Base-by-base conservation (phyloP, 345 rosid genomes). In the Gossypioides kirkii region DNA sequence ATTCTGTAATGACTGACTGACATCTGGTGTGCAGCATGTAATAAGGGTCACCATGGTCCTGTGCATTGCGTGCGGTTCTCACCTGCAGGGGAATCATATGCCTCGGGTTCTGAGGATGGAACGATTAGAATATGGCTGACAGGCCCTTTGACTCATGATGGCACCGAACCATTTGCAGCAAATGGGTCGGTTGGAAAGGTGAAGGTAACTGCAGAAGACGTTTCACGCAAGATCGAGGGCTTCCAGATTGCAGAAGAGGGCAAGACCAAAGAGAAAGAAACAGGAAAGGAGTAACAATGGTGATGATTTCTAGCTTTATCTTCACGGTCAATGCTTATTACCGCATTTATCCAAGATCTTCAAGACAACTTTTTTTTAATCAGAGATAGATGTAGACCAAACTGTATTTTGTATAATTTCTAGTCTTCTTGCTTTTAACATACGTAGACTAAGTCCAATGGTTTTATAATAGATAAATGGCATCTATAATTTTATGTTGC, bases 31-130 rank as follows among this genome's bases (percentile, higher is more conserved):
- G 80, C 73, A 95, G 98, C 89, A 63, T 96, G 98, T 90, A 93
- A 96, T 76, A 96, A 96, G 81, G 99, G 99, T 70, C 99, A 96
- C 77, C 99, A 93, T 22, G 99, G 99, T 79, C 98, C 99, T 9
- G 95, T 96, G 22, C 98, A 96, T 38, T 96, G 98, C 4, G 87
- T 96, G 47, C 90, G 98, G 17, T 96, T 93, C 78, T 85, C 99
- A 2, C 98, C 98, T 0, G 97, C 92, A 26, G 99, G 98, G 36
- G 97, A 91, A 79, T 91, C 99, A 0, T 93, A 90, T 66, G 97
- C 97, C 0, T 93, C 99, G 0, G 99, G 99, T 72, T 96, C 98
- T 0, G 99, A 93, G 86, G 99, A 96, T 32, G 99, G 99, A 50
- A 96, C 84, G 10, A 86, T 85, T 74, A 82, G 89, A 77, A 89